phyloP scores from a whole-genome alignment of 1,139 yeast genomes.

The Taphrina pruni region DNA sequence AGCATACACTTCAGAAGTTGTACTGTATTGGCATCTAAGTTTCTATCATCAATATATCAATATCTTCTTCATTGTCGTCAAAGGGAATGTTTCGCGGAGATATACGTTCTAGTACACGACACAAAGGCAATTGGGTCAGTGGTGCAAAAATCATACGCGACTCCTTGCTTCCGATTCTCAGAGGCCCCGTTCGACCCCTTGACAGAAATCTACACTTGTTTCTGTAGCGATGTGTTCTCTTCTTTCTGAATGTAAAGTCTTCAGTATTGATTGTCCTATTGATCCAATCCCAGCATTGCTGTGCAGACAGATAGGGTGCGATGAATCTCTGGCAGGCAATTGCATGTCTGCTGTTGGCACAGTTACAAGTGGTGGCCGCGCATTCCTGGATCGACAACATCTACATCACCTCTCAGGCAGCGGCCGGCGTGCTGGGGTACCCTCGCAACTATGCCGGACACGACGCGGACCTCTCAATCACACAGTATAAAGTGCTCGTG shows the following conservation, averaged over 20 bases:
- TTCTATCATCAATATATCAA: no score
- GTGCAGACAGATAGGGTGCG: not conserved
- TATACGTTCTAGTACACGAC: not conserved
- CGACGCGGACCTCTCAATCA: conserved; percentile 6
- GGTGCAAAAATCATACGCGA: not conserved
- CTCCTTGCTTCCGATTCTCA: conserved; percentile 12
- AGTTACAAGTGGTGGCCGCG: not conserved
- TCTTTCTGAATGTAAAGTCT: no score
- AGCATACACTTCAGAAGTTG: no score
- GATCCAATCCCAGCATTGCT: no score
- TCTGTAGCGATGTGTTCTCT: not conserved
- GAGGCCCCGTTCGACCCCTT: not conserved
- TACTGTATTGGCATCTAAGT: no score
- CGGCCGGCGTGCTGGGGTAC: conserved; percentile 4
- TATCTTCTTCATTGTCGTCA: no score
- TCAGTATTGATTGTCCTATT: no score
- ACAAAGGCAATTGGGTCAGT: not conserved
- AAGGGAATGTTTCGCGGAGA: no score
- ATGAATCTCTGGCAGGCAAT: conserved; percentile 24
- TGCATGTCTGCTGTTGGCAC: not conserved
- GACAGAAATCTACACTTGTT: conserved; percentile 1
- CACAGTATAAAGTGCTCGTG: conserved; percentile 19
- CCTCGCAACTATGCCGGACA: conserved; percentile 30
- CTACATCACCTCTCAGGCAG: not conserved
- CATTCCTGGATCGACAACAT: conserved; percentile 29